Conservation (phyloP, 139 green algal genomes). For the Chlorella vulgaris region DNA sequence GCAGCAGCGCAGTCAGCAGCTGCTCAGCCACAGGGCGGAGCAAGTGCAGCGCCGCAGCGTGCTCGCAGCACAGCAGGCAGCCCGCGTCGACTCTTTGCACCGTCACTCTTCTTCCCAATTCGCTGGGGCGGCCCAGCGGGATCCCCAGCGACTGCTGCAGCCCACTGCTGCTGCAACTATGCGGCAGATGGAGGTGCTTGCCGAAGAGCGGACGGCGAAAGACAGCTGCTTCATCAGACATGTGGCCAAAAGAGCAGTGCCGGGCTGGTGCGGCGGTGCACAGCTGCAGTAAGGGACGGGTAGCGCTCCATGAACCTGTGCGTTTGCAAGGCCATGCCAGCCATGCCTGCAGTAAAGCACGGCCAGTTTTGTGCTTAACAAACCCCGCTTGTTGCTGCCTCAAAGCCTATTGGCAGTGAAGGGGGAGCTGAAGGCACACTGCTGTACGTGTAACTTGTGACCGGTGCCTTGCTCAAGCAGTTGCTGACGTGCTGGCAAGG, state of each 20-base stretch:
- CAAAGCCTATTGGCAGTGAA: no score
- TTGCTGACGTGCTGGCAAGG: no score
- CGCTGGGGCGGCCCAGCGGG: neutral
- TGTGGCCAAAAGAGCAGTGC: neutral
- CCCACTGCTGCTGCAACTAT: conserved; percentile 4
- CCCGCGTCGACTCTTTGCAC: neutral
- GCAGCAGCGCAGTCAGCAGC: conserved; percentile 22
- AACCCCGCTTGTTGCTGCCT: no score
- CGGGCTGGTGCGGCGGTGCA: conserved; percentile 12
- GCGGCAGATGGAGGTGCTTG: neutral
- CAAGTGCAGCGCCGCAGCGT: neutral
- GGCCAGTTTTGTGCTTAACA: no score
- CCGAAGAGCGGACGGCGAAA: neutral
- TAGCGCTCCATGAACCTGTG: neutral
- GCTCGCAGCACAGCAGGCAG: neutral
- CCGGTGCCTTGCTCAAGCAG: no score
- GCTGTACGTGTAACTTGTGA: no score
- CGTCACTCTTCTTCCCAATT: neutral
- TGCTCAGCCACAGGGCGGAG: neutral
- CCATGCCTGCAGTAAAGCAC: no score
- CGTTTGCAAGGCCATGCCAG: neutral
- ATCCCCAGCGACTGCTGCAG: conserved; percentile 20
- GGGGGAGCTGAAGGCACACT: no score
- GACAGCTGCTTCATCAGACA: conserved; percentile 32
- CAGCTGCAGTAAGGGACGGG: neutral